A percentile compares a stretch with the other conserved stretches of the same genome.
Conservation (phyloP, 2,329 filamentous ascomycete species). For the Arthrinium puccinioides region DNA sequence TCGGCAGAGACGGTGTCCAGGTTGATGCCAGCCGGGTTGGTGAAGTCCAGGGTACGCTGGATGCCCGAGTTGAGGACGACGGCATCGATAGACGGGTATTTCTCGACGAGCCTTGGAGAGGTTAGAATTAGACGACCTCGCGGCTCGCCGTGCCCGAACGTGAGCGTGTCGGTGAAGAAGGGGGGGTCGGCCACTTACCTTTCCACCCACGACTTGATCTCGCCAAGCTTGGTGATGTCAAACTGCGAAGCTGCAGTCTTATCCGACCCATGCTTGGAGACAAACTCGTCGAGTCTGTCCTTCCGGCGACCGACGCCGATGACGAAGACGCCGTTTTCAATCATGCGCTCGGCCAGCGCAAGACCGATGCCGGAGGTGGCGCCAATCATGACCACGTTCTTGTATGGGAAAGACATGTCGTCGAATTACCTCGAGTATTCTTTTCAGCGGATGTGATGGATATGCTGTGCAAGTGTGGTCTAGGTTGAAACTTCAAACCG, state of each 20-base stretch:
- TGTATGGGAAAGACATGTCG: slow-evolving; percentile 19
- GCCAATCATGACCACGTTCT: slow-evolving; percentile 20
- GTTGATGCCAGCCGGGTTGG: slow-evolving; percentile 27
- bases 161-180: not conserved
- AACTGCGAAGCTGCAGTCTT: slow-evolving; percentile 32
- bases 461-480: no score
- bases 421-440: no score
- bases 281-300: slow-evolving; percentile 43
- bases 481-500: no score
- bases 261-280: slow-evolving; percentile 35
- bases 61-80: slow-evolving; percentile 51
- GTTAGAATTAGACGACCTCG: not conserved
- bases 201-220: slow-evolving; percentile 33
- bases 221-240: slow-evolving; percentile 34
- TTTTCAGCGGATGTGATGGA: no score
- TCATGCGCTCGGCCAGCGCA: slow-evolving; percentile 22
- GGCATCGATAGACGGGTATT: slow-evolving; percentile 44
- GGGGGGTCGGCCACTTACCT: slow-evolving; percentile 18
- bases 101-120: slow-evolving; percentile 21
- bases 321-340: slow-evolving; percentile 41
- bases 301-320: slow-evolving; percentile 48
- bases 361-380: slow-evolving; percentile 20
- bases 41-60: slow-evolving; percentile 40
- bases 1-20: slow-evolving; percentile 32
- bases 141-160: not conserved